Conservation (phyloP, 2,329 filamentous ascomycete species). For the Arthroderma uncinatum region DNA sequence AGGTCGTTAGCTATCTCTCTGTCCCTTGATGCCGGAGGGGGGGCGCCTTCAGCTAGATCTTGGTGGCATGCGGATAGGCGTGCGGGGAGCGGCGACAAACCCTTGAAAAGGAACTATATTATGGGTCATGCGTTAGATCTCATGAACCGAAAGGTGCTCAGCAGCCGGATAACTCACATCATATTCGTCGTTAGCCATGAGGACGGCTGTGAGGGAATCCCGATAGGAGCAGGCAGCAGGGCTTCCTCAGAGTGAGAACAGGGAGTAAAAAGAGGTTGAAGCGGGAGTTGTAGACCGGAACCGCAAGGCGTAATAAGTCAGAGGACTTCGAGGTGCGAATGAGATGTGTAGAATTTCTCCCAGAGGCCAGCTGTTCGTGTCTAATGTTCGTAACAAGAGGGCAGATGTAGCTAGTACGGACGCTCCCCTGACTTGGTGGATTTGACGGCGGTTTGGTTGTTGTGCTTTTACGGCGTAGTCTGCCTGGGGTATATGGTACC, state of each 20-base stretch:
- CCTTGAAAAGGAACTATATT: conserved; percentile 93
- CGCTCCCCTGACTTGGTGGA: background rate
- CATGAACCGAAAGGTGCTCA: conserved; percentile 21
- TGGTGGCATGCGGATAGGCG: background rate
- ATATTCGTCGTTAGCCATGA: conserved; percentile 99
- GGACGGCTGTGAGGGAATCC: conserved; percentile 16
- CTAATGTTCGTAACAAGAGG: background rate
- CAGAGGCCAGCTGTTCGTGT: background rate
- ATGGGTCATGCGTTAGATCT: background rate
- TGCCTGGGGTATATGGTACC: background rate
- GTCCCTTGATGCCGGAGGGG: background rate
- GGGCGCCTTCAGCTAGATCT: background rate
- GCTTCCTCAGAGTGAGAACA: background rate
- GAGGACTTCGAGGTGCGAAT: background rate
- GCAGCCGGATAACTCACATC: conserved; percentile 59
- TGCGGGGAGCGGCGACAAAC: conserved; percentile 37
- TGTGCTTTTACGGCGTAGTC: background rate
- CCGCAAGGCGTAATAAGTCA: background rate
- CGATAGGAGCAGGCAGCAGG: background rate
- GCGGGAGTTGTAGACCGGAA: background rate
- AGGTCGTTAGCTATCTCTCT: background rate
- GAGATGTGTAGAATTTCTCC: background rate
- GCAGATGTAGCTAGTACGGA: background rate
- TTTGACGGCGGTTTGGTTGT: background rate
- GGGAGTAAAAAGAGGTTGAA: too few species aligned